Evolutionary conservation across 164 flowering plant species (phyloP).

Genomic region (Dillenia turbinata): DNA sequence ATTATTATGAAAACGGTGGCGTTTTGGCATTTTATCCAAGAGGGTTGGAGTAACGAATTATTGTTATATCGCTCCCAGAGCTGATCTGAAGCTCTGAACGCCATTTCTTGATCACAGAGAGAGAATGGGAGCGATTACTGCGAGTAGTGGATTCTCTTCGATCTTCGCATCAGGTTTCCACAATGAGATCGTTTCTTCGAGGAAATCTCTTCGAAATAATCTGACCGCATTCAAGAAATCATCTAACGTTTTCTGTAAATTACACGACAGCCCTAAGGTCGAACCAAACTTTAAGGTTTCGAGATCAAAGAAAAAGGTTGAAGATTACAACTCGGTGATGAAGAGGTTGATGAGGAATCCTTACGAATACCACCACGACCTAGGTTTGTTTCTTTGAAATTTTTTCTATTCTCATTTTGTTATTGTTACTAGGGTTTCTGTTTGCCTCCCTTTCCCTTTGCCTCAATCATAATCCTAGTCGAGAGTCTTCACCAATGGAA

Average conservation of each 20-base stretch:
- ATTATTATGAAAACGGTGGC: no score
- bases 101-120: neutral
- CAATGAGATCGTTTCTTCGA: constrained; percentile 6
- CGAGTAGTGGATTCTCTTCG: constrained; percentile 15
- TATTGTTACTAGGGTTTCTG: neutral
- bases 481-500: no score
- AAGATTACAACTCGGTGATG: constrained; percentile 84
- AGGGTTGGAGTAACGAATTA: no score
- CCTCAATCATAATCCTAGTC: no score
- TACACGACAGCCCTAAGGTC: constrained; percentile 25
- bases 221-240: constrained; percentile 1
- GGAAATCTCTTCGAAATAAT: constrained; percentile 8
- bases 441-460: no score
- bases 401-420: neutral
- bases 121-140: neutral
- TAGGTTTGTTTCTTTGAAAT: constrained; percentile 38
- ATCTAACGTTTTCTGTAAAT: constrained; percentile 26
- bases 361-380: constrained; percentile 90
- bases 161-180: constrained; percentile 13
- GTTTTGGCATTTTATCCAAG: no score
- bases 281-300: constrained; percentile 25
- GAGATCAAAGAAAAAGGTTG: constrained; percentile 37
- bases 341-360: constrained; percentile 95
- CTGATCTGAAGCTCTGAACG: no score
- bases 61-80: no score